These are phyloP conservation scores for Beauveria sp. DNA, from an alignment of 2,329 filamentous ascomycete species.

Conservation along the genomic window DNA sequence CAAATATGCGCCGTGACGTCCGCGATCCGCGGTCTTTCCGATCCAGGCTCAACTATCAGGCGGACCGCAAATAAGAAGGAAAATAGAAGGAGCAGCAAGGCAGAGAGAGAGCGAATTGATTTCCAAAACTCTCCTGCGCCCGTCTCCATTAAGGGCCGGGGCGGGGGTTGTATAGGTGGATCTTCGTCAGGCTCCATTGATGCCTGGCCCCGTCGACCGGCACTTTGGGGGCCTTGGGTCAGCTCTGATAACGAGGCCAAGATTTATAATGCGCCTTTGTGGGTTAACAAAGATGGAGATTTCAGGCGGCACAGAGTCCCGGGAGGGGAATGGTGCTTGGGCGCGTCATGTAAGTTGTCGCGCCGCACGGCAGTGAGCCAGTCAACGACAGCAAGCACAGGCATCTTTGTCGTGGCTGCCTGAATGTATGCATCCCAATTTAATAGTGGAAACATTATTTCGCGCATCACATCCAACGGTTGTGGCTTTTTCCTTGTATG, in stretches of 20 bases:
- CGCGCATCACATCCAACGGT: not conserved
- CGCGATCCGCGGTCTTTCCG: not conserved
- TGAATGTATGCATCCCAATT: too few species aligned
- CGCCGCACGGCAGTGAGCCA: not conserved
- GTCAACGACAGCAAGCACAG: not conserved
- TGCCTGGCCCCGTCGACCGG: not conserved
- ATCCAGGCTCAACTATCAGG: slow-evolving; percentile 4
- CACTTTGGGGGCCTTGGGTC: not conserved
- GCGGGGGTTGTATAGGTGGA: not conserved
- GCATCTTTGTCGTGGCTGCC: not conserved
- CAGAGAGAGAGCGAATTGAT: not conserved
- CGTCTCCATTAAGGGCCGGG: not conserved
- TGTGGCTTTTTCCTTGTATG: not conserved
- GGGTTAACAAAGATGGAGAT: not conserved
- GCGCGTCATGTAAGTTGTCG: not conserved
- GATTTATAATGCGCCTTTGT: not conserved
- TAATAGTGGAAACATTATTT: not conserved
- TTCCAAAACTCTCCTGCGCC: not conserved
- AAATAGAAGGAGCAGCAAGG: not conserved
- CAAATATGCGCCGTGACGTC: not conserved
- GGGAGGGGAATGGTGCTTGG: not conserved
- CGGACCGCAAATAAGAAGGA: not conserved
- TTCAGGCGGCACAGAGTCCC: not conserved
- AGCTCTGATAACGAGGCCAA: not conserved
- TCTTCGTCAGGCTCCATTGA: not conserved